Conservation (phyloP, 352 stramenopile species). For the Elongisporangium prolatum region DNA sequence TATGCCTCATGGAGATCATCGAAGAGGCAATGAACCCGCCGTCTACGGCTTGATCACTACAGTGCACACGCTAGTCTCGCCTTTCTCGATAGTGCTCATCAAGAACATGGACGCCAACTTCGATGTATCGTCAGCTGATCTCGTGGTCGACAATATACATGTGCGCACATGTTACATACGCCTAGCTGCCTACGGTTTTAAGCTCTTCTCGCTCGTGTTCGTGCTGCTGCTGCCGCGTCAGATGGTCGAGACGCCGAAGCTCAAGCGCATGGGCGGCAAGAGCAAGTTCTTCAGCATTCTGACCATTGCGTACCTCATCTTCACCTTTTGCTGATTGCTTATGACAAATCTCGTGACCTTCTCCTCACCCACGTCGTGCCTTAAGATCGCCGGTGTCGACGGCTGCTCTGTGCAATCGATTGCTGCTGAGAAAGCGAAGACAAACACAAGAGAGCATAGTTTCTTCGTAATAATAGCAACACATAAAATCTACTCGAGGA, state of each 20-base stretch:
- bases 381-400: conserved; percentile 28
- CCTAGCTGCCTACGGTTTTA: conserved; percentile 25
- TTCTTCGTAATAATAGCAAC: neutral
- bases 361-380: conserved; percentile 21
- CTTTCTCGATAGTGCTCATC: conserved; percentile 24
- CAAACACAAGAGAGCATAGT: neutral
- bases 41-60: conserved; percentile 32
- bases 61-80: conserved; percentile 17
- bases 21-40: conserved; percentile 27
- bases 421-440: too few species aligned
- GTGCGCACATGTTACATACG: conserved; percentile 27
- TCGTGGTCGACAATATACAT: conserved; percentile 20
- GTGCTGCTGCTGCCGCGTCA: conserved; percentile 24
- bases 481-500: too few species aligned
- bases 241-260: conserved; percentile 23
- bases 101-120: conserved; percentile 21
- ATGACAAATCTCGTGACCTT: conserved; percentile 34
- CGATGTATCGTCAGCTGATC: conserved; percentile 13
- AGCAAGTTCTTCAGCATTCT: conserved; percentile 23
- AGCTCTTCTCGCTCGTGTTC: conserved; percentile 20
- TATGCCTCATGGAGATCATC: conserved; percentile 28
- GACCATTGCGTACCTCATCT: conserved; percentile 25
- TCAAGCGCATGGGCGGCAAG: conserved; percentile 20
- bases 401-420: too few species aligned
- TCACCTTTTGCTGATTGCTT: conserved; percentile 21